phyloP scores from a whole-genome alignment of 2,329 filamentous ascomycete genomes.

The Scedosporium aurantiacum region DNA sequence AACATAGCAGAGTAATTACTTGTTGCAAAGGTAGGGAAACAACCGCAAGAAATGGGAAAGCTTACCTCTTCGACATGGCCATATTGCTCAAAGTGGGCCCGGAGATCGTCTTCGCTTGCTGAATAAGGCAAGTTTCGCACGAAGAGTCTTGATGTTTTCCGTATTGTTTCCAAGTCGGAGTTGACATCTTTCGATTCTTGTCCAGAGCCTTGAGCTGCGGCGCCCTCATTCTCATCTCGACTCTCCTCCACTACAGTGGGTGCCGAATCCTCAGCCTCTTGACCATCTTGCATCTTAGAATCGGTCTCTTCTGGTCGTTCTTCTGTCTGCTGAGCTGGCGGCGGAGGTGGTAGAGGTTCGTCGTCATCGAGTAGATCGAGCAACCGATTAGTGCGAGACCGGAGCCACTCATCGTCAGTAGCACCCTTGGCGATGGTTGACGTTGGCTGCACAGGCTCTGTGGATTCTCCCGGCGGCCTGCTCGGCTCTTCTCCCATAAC shows the following conservation, averaged over 20 bases:
- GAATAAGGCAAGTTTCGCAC: constrained; percentile 80
- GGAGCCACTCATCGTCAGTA: constrained; percentile 83
- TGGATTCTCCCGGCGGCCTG: neutral
- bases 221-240: neutral
- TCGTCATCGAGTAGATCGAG: constrained; percentile 75
- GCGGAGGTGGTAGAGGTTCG: constrained; percentile 24
- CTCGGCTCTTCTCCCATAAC: constrained; percentile 5
- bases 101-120: constrained; percentile 65
- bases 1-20: constrained; percentile 6
- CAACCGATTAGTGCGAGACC: constrained; percentile 75
- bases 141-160: constrained; percentile 68
- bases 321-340: neutral
- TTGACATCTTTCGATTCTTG: neutral
- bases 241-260: neutral
- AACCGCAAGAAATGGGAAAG: constrained; percentile 14
- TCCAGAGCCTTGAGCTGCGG: neutral
- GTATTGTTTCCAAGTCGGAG: constrained; percentile 47
- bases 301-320: neutral
- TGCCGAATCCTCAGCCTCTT: neutral
- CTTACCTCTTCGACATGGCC: constrained; percentile 83
- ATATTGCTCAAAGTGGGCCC: constrained; percentile 58
- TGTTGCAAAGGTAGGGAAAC: neutral
- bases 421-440: constrained; percentile 27
- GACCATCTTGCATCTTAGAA: neutral
- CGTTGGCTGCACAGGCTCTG: constrained; percentile 3